Conservation (phyloP, 805 yeast species). For the Saturnispora saitoi region DNA sequence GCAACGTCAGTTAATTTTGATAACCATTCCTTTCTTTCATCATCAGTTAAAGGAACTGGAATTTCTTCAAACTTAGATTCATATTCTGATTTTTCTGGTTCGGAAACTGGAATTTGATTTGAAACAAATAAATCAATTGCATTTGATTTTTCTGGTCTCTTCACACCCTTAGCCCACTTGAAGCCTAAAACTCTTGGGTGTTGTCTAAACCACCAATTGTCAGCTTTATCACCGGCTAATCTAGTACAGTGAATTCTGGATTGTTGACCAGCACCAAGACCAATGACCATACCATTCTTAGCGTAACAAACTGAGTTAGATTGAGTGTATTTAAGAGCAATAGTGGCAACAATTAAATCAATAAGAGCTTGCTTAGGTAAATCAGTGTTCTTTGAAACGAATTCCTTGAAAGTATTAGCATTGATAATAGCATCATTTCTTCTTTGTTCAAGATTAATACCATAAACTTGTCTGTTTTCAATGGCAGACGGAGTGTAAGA, state of each 20-base stretch:
- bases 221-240: slow-evolving; percentile 98
- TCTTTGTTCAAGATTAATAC: slow-evolving; percentile 91
- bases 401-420: slow-evolving; percentile 82
- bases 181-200: slow-evolving; percentile 89
- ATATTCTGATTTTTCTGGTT: slow-evolving; percentile 90
- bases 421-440: slow-evolving; percentile 96
- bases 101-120: slow-evolving; percentile 80
- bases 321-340: slow-evolving; percentile 95
- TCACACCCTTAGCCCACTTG: slow-evolving; percentile 97
- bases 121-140: slow-evolving; percentile 94
- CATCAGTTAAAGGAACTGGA: slow-evolving; percentile 75
- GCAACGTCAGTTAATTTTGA: slow-evolving; percentile 76
- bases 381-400: slow-evolving; percentile 77
- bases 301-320: slow-evolving; percentile 98
- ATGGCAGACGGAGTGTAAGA: slow-evolving; percentile 70
- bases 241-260: slow-evolving; percentile 98
- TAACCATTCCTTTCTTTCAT: slow-evolving; percentile 86
- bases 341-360: slow-evolving; percentile 94
- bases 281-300: slow-evolving; percentile 98
- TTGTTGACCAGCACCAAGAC: slow-evolving; percentile 99
- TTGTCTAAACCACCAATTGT: slow-evolving; percentile 99
- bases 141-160: slow-evolving; percentile 97
- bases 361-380: slow-evolving; percentile 87
- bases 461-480: slow-evolving; percentile 94
- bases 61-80: slow-evolving; percentile 77